Conservation (phyloP, 371 early-diverging fungal genomes). For the Actinomortierella ambigua region DNA sequence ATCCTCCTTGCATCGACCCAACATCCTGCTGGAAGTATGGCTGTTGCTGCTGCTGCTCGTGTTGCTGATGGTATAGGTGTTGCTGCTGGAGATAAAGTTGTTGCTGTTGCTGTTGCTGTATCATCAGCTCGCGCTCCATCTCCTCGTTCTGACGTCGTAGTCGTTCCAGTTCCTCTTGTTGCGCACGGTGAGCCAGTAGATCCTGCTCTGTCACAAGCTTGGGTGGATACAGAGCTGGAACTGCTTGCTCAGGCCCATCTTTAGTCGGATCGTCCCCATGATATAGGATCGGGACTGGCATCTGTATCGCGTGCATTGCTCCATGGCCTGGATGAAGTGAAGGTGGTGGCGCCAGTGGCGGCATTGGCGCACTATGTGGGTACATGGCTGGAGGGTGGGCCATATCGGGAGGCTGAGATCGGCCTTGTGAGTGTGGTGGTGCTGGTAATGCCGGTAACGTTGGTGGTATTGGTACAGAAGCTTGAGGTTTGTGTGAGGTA, state of each 20-base stretch:
- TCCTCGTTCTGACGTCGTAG: constrained; percentile 27
- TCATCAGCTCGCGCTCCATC: constrained; percentile 22
- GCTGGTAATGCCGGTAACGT: background rate
- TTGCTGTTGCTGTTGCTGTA: constrained; percentile 19
- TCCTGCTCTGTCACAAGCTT: constrained; percentile 32
- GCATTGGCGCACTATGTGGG: constrained; percentile 6
- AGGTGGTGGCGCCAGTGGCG: background rate
- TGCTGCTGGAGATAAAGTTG: background rate
- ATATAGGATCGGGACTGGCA: constrained; percentile 23
- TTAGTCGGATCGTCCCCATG: constrained; percentile 5
- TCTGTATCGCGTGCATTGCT: background rate
- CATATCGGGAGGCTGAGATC: constrained; percentile 2
- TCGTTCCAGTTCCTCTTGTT: constrained; percentile 24
- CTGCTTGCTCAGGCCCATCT: constrained; percentile 9
- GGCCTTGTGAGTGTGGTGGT: background rate
- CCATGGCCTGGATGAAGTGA: too few relatives aligned
- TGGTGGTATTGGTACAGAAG: background rate
- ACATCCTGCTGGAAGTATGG: background rate
- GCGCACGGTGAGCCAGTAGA: constrained; percentile 13
- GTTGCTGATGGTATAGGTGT: background rate
- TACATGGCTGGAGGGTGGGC: constrained; percentile 5
- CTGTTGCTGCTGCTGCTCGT: constrained; percentile 2
- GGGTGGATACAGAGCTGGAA: constrained; percentile 28
- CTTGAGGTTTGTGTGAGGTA: too few relatives aligned
- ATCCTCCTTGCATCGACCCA: constrained; percentile 10